These are phyloP conservation scores for Blumeria graminis DNA, from an alignment of 2,329 filamentous ascomycete species.

Conservation along the genomic window DNA sequence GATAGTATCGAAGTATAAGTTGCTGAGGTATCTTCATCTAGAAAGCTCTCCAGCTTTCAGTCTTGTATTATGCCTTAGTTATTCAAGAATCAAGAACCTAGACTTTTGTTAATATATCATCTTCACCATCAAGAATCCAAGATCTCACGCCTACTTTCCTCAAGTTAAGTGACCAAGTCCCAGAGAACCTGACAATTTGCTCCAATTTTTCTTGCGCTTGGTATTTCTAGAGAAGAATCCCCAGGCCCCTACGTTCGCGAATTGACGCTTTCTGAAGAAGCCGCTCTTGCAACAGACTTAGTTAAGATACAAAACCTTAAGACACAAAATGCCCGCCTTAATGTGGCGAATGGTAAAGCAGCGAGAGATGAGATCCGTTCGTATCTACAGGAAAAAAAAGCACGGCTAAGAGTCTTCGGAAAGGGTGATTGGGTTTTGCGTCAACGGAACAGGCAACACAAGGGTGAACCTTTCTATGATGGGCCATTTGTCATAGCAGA, in stretches of 20 bases:
- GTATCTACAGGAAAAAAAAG: background rate
- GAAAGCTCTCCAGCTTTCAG: no score
- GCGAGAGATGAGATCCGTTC: constrained; percentile 1
- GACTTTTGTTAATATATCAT: no score
- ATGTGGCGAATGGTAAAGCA: background rate
- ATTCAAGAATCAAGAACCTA: no score
- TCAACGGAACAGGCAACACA: background rate
- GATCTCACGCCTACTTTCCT: no score
- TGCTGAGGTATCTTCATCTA: no score
- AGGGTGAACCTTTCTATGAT: background rate
- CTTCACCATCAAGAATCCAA: no score
- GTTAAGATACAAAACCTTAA: background rate
- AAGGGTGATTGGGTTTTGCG: background rate
- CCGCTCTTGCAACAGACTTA: background rate
- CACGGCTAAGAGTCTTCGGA: background rate
- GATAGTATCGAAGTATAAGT: no score
- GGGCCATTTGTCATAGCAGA: background rate
- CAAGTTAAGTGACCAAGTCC: no score
- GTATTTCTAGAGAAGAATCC: background rate
- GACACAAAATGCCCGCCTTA: background rate
- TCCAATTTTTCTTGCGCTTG: background rate
- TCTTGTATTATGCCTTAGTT: no score
- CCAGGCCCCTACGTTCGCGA: background rate
- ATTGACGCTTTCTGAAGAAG: background rate
- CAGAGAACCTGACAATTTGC: no score